Evolutionary conservation across 768 basidiomycete genomes (phyloP), one percentile per base, ranked within the genome.

Genomic region (Lepiota subincarnata): DNA sequence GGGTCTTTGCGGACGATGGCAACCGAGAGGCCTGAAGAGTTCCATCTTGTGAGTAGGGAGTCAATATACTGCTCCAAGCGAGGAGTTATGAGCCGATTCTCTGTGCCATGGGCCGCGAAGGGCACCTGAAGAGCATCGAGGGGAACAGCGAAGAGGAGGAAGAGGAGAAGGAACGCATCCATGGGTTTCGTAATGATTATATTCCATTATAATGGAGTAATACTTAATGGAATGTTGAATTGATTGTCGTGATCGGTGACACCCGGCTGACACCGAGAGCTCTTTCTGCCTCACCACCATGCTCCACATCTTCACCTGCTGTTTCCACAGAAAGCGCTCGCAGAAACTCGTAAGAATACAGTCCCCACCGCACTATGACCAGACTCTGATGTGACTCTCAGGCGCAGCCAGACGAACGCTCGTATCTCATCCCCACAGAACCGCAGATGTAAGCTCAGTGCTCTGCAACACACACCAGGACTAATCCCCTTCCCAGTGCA

Each of bases 1-100:
- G 60, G 55, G 48, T 74, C 70, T 50, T 67, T 64, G 2, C 68
- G 68, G 3, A 76, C 67, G 3, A 74, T 71, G 3, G 74, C 73
- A 6, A 76, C 58, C 10, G 73, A 62, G 6, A 75, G 63, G 0
- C 74, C 75, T n/a, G 71, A 64, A 0, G 72, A 73, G 40, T 70
- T 71, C 68, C 72, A 73, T 28, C 60, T 63, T 1, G 59, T 51
- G 14, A 73, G 64, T 5, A 74, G 51, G 24, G 55, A 56, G 7
- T 66, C 28, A 26, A 66, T 60, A 48, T 66, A 68, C 6, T 46
- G 46, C 8, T 63, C 63, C n/a, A 64, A 67, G 11, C 48, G 38
- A n/a, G 59, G 28, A 6, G 68, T 65, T 8, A 70, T 70, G 11
- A 57, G 31, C 20, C 31, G 31, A 2, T 31, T 3, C 2, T 6